A percentile compares a stretch with the other conserved stretches of the same genome.
Evolutionary conservation across 108 stramenopile species (phyloP).

Genomic region (Cyclotella cryptica): DNA sequence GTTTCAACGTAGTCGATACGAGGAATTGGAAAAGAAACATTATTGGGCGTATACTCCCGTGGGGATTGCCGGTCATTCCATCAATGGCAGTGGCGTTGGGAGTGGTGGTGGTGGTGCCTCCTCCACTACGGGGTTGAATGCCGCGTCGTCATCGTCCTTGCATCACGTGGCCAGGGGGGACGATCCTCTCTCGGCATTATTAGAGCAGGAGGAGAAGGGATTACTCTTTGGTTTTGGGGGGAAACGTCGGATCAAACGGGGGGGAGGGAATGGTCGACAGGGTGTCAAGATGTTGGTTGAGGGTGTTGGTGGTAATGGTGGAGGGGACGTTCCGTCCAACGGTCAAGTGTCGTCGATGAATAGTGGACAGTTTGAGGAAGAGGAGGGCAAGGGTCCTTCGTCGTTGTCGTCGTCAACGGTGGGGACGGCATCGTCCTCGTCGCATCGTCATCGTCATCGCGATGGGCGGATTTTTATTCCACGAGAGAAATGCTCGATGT

Average conservation of each 20-base stretch:
- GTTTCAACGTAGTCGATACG: conserved; percentile 45
- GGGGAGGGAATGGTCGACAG: not conserved
- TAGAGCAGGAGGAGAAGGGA: conserved; percentile 23
- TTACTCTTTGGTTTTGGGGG: not conserved
- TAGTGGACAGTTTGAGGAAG: not conserved
- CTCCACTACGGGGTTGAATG: too few relatives aligned
- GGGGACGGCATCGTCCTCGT: not conserved
- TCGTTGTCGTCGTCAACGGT: too few relatives aligned
- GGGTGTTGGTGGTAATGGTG: too few relatives aligned
- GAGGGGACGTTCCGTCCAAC: too few relatives aligned
- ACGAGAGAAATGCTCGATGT: conserved; percentile 62
- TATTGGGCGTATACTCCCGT: conserved; percentile 42
- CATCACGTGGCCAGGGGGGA: conserved; percentile 48
- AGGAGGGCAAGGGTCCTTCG: not conserved
- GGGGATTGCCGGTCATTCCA: conserved; percentile 27
- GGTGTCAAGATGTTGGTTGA: too few relatives aligned
- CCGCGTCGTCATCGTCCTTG: not conserved
- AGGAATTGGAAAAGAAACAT: conserved; percentile 37
- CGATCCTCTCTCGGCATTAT: conserved; percentile 48
- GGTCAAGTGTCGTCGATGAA: too few relatives aligned
- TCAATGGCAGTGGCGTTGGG: too few relatives aligned
- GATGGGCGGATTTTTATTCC: conserved; percentile 52
- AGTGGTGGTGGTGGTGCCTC: too few relatives aligned
- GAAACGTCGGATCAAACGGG: not conserved
- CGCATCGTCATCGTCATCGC: conserved; percentile 5